phyloP scores from a whole-genome alignment of 208 protist species.

The Crithidia acanthocephali region DNA sequence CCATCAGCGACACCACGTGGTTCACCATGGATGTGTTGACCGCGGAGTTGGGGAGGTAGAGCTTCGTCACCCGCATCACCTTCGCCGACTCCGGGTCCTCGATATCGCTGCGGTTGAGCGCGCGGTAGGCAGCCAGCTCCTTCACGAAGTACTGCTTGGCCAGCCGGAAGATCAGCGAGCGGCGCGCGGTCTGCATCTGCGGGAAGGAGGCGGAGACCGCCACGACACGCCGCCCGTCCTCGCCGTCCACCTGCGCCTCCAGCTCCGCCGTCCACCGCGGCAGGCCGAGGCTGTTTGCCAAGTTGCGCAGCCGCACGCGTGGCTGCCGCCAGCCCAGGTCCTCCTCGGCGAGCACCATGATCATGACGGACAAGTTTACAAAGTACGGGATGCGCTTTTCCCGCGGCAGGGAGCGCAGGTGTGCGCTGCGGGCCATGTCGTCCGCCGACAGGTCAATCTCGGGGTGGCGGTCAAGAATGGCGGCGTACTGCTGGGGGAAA shows the following conservation, averaged over 20 bases:
- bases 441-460: slow-evolving; percentile 84
- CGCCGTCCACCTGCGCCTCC: slow-evolving; percentile 79
- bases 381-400: slow-evolving; percentile 89
- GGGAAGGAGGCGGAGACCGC: slow-evolving; percentile 71
- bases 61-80: slow-evolving; percentile 22
- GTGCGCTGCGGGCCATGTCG: slow-evolving; percentile 59
- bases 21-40: slow-evolving; percentile 53
- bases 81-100: slow-evolving; percentile 49
- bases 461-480: slow-evolving; percentile 63
- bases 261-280: slow-evolving; percentile 90
- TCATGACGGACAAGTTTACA: slow-evolving; percentile 60
- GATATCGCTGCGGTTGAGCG: slow-evolving; percentile 59
- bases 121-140: slow-evolving; percentile 68
- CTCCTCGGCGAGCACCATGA: slow-evolving; percentile 81
- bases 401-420: slow-evolving; percentile 78
- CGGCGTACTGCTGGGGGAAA: slow-evolving; percentile 81
- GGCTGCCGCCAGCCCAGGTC: slow-evolving; percentile 88
- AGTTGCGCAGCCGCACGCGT: slow-evolving; percentile 80
- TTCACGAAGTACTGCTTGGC: slow-evolving; percentile 82
- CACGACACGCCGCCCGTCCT: slow-evolving; percentile 72
- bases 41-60: slow-evolving; percentile 49
- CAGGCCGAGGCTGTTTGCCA: slow-evolving; percentile 62
- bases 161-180: slow-evolving; percentile 76
- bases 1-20: slow-evolving; percentile 71
- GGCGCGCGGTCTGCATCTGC: slow-evolving; percentile 61